A percentile compares a stretch with the other conserved stretches of the same genome.
Evolutionary conservation across 306 rosid genomes (phyloP).

Genomic region (Luffa aegyptiaca): DNA sequence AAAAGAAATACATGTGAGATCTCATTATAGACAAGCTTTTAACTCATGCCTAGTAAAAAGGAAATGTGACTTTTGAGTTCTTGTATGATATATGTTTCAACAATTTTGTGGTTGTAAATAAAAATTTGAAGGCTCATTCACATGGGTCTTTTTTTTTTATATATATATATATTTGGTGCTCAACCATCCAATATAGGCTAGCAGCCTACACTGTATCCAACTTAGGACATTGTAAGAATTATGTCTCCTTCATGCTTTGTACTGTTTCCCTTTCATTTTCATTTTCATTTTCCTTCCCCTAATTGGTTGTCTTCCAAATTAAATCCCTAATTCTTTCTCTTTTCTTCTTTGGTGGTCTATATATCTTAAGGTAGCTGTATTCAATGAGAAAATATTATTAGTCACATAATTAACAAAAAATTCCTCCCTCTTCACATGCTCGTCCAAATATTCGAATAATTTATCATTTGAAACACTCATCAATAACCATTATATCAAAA

Average conservation of each 20-base stretch:
- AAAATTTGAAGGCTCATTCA: background rate
- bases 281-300: background rate
- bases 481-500: background rate
- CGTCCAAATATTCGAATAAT: background rate
- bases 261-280: background rate
- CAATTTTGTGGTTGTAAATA: background rate
- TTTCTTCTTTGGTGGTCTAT: background rate
- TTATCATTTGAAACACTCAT: slow-evolving; percentile 1
- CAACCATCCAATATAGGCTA: background rate
- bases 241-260: slow-evolving; percentile 2
- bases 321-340: background rate
- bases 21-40: background rate
- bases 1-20: background rate
- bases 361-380: background rate
- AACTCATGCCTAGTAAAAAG: background rate
- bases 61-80: background rate
- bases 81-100: background rate
- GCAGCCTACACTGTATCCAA: background rate
- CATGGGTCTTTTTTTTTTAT: background rate
- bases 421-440: background rate
- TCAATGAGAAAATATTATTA: background rate
- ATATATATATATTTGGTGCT: background rate
- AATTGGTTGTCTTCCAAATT: slow-evolving; percentile 1
- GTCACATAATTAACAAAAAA: background rate
- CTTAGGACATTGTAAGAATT: background rate